Base-by-base conservation (phyloP, 176 grass and related monocot species). In the Themeda triandra region DNA sequence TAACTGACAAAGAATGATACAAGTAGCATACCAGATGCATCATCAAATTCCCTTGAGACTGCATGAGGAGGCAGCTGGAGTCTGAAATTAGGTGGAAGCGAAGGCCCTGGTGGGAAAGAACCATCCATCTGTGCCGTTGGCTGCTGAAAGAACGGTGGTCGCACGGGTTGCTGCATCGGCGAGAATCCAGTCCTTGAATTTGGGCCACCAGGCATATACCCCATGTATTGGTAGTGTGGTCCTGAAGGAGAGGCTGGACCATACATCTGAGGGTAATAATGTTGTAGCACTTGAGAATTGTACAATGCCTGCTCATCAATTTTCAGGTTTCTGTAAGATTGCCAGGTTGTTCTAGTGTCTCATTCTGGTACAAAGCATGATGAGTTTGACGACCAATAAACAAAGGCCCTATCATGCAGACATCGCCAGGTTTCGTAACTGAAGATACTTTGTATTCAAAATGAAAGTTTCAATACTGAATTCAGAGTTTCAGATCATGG, bases 241-340 rank as follows among this genome's bases (percentile, higher is more conserved):
- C 87, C 87, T 42, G 88, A 80, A 67, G 93, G 79, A 30, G 91
- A 92, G 31, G 81, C 72, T 49, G 84, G 81, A 35, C 91, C 89
- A 69, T 99, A 99, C 12, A 89, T 17, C 70, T 89, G 91, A 79
- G 83, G 78, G 78, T 96, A 92, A 78, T 99, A 96, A 53, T 92
- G 92, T 59, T 84, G 86, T 33, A 86, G 69, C 79, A 96, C 13
- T 80, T 90, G 91, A 77, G 82, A 30, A 82, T 85, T 87, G 91
- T 98, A 98, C 30, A 89, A n/a, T 41, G 71, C 93, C 90, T 95
- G 91, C 76, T 69, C 10, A 42, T 41, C 24, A 39, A 21, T 76
- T 73, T 74, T 86, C 79, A 87, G 11, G 14, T 60, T 73, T 69
- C 75, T 69, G 84, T 79, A 45, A 84, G 69, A 32, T n/a, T 21